Evolutionary conservation across 1,284 basidiomycete genomes (phyloP).

Genomic region (Ceratobasidium theobromae): DNA sequence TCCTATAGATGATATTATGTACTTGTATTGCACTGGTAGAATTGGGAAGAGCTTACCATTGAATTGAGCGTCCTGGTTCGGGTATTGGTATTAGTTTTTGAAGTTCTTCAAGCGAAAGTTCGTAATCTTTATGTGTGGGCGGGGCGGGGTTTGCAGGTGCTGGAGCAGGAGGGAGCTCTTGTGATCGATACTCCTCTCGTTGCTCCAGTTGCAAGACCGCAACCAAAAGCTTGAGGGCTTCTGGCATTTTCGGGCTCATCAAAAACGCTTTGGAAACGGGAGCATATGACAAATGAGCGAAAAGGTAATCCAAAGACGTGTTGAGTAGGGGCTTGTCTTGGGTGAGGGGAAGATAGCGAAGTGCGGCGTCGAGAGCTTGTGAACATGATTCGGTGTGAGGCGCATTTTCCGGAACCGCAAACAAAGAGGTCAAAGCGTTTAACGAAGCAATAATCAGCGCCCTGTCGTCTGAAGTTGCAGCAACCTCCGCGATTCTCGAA

Average conservation of each 20-base stretch:
- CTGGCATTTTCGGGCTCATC: conserved; percentile 64
- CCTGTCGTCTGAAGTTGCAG: conserved; percentile 62
- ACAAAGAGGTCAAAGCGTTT: conserved; percentile 57
- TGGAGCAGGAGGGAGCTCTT: conserved; percentile 56
- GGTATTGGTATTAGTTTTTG: conserved; percentile 56
- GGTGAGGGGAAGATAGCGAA: conserved; percentile 74
- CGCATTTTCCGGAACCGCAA: conserved; percentile 62
- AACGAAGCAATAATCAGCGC: conserved; percentile 68
- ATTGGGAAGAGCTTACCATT: conserved; percentile 57
- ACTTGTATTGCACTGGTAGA: conserved; percentile 23
- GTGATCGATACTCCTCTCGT: conserved; percentile 53
- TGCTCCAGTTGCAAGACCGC: conserved; percentile 67
- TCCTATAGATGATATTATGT: conserved; percentile 66
- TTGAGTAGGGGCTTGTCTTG: conserved; percentile 67
- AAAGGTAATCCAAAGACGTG: conserved; percentile 71
- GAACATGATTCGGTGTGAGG: conserved; percentile 56
- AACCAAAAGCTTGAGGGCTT: conserved; percentile 64
- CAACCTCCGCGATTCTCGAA: conserved; percentile 55
- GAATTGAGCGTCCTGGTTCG: conserved; percentile 74
- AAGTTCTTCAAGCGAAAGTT: conserved; percentile 67
- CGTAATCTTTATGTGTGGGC: conserved; percentile 51
- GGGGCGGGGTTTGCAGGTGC: conserved; percentile 59
- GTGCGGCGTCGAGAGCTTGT: conserved; percentile 58
- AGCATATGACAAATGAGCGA: conserved; percentile 70
- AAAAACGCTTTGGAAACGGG: conserved; percentile 76